Evolutionary conservation across 2,329 filamentous ascomycete genomes (phyloP).

Genomic region (Penicillium brasilianum): DNA sequence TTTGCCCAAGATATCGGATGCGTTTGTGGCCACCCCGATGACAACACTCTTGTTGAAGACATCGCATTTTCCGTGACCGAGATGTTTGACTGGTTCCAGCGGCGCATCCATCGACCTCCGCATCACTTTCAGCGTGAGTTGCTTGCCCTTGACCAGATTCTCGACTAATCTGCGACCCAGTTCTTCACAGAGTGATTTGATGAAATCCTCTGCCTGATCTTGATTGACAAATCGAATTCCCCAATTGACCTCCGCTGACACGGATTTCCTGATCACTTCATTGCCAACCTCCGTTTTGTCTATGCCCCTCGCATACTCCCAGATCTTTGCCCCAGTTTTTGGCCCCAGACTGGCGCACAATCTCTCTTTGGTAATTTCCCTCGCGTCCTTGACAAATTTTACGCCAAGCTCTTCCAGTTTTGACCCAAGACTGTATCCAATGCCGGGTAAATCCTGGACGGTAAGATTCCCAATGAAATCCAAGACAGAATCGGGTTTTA

Average conservation of each 20-base stretch:
- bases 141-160: constrained; percentile 83
- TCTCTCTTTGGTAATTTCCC: constrained; percentile 75
- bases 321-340: constrained; percentile 89
- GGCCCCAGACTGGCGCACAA: constrained; percentile 77
- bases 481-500: constrained; percentile 79
- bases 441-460: constrained; percentile 83
- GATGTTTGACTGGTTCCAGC: constrained; percentile 86
- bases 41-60: constrained; percentile 85
- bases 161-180: constrained; percentile 79
- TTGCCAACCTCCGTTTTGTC: constrained; percentile 85
- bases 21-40: constrained; percentile 84
- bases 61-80: constrained; percentile 95
- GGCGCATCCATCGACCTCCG: constrained; percentile 83
- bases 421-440: constrained; percentile 85
- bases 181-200: constrained; percentile 82
- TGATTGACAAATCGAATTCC: constrained; percentile 93
- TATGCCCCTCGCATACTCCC: constrained; percentile 87
- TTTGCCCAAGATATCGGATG: constrained; percentile 71
- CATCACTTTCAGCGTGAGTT: constrained; percentile 96
- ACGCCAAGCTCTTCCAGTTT: constrained; percentile 89
- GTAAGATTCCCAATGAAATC: constrained; percentile 77
- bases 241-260: constrained; percentile 98
- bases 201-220: constrained; percentile 90
- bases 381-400: constrained; percentile 80
- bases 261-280: constrained; percentile 84